Conservation (phyloP, 352 stramenopile species). For the Globisporangium perplexum region DNA sequence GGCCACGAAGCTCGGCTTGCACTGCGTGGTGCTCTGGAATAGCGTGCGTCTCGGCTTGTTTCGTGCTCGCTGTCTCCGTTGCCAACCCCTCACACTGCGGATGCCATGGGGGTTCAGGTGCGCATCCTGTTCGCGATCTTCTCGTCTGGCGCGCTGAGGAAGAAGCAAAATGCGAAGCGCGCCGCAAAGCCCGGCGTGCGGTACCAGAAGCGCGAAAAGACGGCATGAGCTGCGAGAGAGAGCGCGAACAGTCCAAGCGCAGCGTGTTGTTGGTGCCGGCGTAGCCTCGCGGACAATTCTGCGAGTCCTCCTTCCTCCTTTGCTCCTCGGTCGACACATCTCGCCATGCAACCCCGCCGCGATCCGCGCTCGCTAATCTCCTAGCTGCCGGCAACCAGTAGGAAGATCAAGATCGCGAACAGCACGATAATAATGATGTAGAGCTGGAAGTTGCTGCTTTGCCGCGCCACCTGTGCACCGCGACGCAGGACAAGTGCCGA, state of each 20-base stretch:
- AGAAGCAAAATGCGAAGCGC: neutral
- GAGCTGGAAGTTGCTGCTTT: constrained; percentile 93
- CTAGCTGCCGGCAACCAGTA: constrained; percentile 72
- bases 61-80: neutral
- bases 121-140: constrained; percentile 31
- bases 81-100: neutral
- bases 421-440: constrained; percentile 89
- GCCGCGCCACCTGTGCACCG: constrained; percentile 75
- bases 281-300: neutral
- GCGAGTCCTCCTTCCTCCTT: too few species aligned
- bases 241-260: neutral
- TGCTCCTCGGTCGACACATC: too few species aligned
- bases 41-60: constrained; percentile 11
- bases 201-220: constrained; percentile 17
- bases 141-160: constrained; percentile 20
- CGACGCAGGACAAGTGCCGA: constrained; percentile 1
- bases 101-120: constrained; percentile 11
- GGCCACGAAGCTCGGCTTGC: constrained; percentile 20
- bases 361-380: neutral
- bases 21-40: constrained; percentile 40
- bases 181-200: constrained; percentile 2
- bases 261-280: constrained; percentile 3
- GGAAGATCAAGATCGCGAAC: constrained; percentile 82
- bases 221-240: constrained; percentile 4
- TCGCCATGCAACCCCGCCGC: neutral